Evolutionary conservation across 371 early-diverging fungal genomes (phyloP).

Genomic region (Amoeboaphelidium occidentale): DNA sequence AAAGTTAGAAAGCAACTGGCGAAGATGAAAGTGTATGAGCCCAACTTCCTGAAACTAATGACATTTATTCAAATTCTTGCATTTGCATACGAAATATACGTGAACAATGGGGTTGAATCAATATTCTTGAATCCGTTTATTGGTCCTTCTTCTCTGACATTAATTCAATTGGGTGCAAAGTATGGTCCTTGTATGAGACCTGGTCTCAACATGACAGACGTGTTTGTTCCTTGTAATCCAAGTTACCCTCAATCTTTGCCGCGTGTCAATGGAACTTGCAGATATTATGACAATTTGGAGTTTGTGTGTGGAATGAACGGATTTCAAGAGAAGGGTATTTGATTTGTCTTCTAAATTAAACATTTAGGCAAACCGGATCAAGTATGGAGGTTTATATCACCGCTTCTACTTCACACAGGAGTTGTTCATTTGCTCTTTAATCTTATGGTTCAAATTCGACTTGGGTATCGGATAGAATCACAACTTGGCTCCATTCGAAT

Average conservation of each 20-base stretch:
- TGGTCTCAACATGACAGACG: background rate
- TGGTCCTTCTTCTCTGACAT: background rate
- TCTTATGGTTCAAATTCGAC: background rate
- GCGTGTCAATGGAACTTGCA: background rate
- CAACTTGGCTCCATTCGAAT: background rate
- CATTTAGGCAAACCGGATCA: background rate
- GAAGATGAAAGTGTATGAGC: background rate
- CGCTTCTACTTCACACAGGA: background rate
- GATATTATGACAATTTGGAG: background rate
- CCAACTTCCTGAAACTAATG: background rate
- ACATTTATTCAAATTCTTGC: background rate
- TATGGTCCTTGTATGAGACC: slow-evolving; percentile 1
- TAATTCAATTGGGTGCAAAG: background rate
- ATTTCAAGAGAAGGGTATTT: background rate
- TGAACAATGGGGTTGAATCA: background rate
- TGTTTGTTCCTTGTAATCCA: background rate
- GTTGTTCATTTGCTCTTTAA: slow-evolving; percentile 1
- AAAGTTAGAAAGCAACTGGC: background rate
- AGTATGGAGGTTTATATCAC: background rate
- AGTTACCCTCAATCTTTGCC: background rate
- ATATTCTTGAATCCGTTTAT: background rate
- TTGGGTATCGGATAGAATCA: background rate
- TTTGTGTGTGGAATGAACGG: background rate
- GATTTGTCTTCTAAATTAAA: too few species aligned
- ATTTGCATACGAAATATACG: background rate